Percentiles rank a stretch among this genome's conserved stretches.
These are phyloP conservation scores for Manihot esculenta DNA, from an alignment of 441 rosid species.

Conservation along the genomic window DNA sequence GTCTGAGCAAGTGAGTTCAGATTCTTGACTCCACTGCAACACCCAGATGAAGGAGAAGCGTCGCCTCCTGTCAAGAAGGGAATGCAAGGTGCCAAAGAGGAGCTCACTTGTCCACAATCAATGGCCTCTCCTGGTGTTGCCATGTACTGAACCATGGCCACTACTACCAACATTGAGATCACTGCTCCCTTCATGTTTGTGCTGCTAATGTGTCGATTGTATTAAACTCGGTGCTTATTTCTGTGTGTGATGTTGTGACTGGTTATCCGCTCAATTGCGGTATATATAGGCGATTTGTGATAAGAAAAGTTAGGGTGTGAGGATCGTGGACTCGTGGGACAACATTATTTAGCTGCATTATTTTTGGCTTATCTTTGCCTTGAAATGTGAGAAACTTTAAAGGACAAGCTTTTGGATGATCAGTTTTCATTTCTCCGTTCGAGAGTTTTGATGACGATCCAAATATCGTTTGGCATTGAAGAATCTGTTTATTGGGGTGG, in stretches of 20 bases:
- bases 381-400: not conserved
- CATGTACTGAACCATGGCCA: conserved; percentile 24
- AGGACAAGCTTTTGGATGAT: no score
- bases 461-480: no score
- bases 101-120: conserved; percentile 26
- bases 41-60: conserved; percentile 21
- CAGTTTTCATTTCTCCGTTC: no score
- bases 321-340: not conserved
- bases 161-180: conserved; percentile 14
- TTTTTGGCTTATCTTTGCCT: not conserved
- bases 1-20: conserved; percentile 26
- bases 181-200: conserved; percentile 20
- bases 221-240: no score
- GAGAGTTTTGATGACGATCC: no score
- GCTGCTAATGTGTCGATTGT: no score
- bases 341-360: not conserved
- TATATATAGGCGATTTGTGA: not conserved
- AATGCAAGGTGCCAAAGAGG: conserved; percentile 29
- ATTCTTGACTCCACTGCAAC: conserved; percentile 37
- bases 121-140: conserved; percentile 27
- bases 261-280: not conserved
- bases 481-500: no score
- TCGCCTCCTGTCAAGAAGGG: conserved; percentile 10
- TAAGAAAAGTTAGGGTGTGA: not conserved
- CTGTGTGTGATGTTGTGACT: not conserved